Base-by-base conservation (phyloP, 306 rosid species). In the Alnus glutinosa region DNA sequence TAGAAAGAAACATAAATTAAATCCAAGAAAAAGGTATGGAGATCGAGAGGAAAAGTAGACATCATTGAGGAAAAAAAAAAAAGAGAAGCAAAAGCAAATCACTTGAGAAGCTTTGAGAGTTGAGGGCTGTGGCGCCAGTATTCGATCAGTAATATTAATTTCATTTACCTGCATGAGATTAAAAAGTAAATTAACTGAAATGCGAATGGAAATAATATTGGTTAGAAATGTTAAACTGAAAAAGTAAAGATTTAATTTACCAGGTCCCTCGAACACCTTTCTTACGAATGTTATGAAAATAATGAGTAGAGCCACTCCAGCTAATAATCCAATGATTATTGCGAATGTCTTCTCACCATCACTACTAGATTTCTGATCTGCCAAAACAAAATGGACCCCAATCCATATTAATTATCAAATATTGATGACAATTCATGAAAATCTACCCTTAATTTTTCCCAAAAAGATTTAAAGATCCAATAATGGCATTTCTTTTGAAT, bases 291-390 rank as follows among this genome's bases (percentile, higher is more conserved):
- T 82, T 18, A 92, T 87, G 81, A 92, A 92, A 76, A 95, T 89
- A 48, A 95, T 91, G 28, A 95, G 84, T 3, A 95, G 74, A 36
- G 97, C 98, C 36, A 92, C 93, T 49, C 89, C 98, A 2, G 98
- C 97, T 80, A 95, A 75, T 81, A 95, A 80, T 67, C 98, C 98
- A 63, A 95, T 81, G 67, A 95, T 92, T 74, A 95, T 81, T 28
- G 98, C 98, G 83, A 95, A 95, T 75, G 97, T 95, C 86, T 95
- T 95, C 83, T 91, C 96, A 18, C 94, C 92, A 4, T 84, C 87
- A 7, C 63, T 77, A 37, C 7, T 73, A 0, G 92, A 87, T 85
- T 88, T 91, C 70, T 86, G 28, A 23, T 23, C 98, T 92, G 88
- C 77, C 55, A 23, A 51, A 23, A 55, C 0, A 42, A 75, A 30